Base-by-base conservation (phyloP, 805 yeast genomes). In the Naumovozyma baii region DNA sequence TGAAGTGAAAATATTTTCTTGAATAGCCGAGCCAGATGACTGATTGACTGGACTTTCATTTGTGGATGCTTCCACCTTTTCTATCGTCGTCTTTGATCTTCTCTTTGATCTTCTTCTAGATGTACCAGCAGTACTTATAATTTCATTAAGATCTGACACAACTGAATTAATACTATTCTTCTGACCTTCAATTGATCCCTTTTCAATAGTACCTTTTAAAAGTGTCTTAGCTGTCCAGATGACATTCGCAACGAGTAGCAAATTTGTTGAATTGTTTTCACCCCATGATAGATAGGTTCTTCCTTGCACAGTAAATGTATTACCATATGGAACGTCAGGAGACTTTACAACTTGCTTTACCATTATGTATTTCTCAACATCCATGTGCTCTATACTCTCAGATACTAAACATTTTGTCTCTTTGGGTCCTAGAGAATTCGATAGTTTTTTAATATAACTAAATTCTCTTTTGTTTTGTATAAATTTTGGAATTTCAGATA, bases 251-350 rank as follows among this genome's bases (percentile, higher is more conserved):
- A 75, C 68, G n/a, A 80, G 72, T 31, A 66, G 66, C 26, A 83
- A 42, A 18, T 62, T 64, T 0, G 90, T 80, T 2, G 61, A 36
- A 52, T 79, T 78, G n/a, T 67, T 66, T 1, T 70, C 77, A n/a
- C 62, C 66, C 94, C 94, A 83, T 14, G 73, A 69, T 5, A 82
- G 51, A 52, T 67, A 74, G n/a, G 74, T 67, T 31, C 72, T 70
- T 1, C 88, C 76, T 33, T 70, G 67, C 1, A 82, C 83, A 29
- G 71, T 67, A 50, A 83, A 83, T 0, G 78, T 69, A 46, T 69
- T 70, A 4, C 94, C 94, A 34, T 79, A 75, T 0, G 90, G 90
- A 10, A 81, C 84, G 58, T 80, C 88, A 0, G 86, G 88, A 0
- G 85, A 77, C 20, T 67, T 70, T 0, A 83, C 75, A 2, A 64